phyloP scores from a whole-genome alignment of 768 basidiomycete genomes.

The Harrya chromipes region DNA sequence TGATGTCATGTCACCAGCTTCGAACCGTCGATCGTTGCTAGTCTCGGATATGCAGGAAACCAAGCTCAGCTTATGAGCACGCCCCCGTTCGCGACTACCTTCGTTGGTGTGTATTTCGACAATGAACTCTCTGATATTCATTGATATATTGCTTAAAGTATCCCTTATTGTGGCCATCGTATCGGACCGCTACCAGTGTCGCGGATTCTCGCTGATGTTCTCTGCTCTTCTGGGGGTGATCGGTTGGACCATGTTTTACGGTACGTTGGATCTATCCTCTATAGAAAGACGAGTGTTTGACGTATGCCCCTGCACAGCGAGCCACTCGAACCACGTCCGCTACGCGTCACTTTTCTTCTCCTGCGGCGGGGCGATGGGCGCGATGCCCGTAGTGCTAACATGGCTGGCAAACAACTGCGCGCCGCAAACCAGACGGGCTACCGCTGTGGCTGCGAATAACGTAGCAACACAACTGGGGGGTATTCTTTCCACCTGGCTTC shows the following conservation, averaged over 20 bases:
- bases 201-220: conserved; percentile 47
- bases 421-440: conserved; percentile 55
- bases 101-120: conserved; percentile 36
- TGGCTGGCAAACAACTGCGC: conserved; percentile 64
- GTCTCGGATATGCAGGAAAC: conserved; percentile 54
- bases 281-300: background rate
- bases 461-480: conserved; percentile 56
- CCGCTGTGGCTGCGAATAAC: conserved; percentile 54
- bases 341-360: conserved; percentile 60
- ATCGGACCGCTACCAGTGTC: conserved; percentile 51
- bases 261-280: background rate
- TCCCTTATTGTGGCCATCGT: conserved; percentile 41
- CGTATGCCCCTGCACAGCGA: conserved; percentile 4
- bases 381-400: conserved; percentile 51
- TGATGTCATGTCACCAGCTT: conserved; percentile 48
- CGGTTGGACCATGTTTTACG: conserved; percentile 2
- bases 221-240: conserved; percentile 42
- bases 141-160: conserved; percentile 24
- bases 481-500: conserved; percentile 60
- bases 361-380: conserved; percentile 47
- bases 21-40: conserved; percentile 64
- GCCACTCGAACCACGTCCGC: conserved; percentile 37
- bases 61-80: conserved; percentile 62
- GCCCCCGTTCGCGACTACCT: conserved; percentile 49
- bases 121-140: background rate